These are phyloP conservation scores for Poa pratensis DNA, from an alignment of 176 grass and related monocot genomes.

Conservation along the genomic window DNA sequence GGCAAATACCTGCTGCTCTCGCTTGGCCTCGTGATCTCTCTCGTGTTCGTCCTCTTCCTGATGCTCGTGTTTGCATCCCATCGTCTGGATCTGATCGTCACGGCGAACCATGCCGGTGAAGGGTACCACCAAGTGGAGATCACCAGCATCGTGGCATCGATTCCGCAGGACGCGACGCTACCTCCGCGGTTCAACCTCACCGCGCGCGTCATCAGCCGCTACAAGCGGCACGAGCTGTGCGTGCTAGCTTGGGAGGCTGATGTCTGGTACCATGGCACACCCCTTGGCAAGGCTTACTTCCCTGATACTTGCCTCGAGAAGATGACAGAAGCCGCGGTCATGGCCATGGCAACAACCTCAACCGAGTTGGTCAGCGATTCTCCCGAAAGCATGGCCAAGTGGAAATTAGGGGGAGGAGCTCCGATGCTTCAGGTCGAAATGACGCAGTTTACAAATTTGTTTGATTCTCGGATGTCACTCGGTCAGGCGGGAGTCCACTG, in stretches of 20 bases:
- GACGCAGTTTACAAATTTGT: neutral
- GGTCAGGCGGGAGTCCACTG: neutral
- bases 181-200: neutral
- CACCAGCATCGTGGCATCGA: neutral
- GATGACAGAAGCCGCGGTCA: neutral
- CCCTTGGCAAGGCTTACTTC: slow-evolving; percentile 28
- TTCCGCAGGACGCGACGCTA: neutral
- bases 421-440: neutral
- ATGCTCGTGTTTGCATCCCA: neutral
- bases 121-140: slow-evolving; percentile 17
- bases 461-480: neutral
- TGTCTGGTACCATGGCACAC: neutral
- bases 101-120: neutral
- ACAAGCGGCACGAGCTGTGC: neutral
- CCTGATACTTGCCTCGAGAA: neutral
- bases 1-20: neutral
- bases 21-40: neutral
- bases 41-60: neutral
- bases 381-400: neutral
- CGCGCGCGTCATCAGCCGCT: neutral
- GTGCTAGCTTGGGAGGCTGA: neutral
- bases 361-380: neutral
- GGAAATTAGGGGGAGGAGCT: neutral
- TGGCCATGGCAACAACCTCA: neutral
- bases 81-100: neutral